These are phyloP conservation scores for Fusarium hostae DNA, from an alignment of 2,329 filamentous ascomycete genomes.

Conservation along the genomic window DNA sequence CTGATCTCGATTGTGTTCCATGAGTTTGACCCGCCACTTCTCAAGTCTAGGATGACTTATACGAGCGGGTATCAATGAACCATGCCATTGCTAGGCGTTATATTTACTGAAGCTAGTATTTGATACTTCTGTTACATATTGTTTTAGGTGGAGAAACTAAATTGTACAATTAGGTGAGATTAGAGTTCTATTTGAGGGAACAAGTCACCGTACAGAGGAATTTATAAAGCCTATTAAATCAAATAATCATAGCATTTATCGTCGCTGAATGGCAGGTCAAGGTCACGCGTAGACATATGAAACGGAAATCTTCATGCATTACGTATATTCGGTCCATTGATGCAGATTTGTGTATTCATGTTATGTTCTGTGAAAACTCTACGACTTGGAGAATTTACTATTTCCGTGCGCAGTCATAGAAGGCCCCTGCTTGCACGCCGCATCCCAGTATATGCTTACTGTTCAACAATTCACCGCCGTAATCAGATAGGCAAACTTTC, in stretches of 20 bases:
- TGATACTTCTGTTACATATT: background rate
- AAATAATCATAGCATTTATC: background rate
- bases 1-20: constrained; percentile 4
- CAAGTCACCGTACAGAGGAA: background rate
- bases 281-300: background rate
- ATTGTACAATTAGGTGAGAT: background rate
- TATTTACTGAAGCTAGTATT: background rate
- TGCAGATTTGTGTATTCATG: background rate
- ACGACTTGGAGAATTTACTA: background rate
- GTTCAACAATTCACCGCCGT: background rate
- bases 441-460: background rate
- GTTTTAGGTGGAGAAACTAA: background rate
- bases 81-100: background rate
- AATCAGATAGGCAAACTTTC: background rate
- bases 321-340: background rate
- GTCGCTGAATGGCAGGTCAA: background rate
- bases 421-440: background rate
- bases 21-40: background rate
- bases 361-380: background rate
- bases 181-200: background rate
- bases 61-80: background rate
- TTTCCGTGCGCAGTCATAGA: background rate
- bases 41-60: background rate
- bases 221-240: background rate
- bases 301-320: background rate